Base-by-base conservation (phyloP, 495 filamentous ascomycete genomes). In the Penicillium waksmanii region DNA sequence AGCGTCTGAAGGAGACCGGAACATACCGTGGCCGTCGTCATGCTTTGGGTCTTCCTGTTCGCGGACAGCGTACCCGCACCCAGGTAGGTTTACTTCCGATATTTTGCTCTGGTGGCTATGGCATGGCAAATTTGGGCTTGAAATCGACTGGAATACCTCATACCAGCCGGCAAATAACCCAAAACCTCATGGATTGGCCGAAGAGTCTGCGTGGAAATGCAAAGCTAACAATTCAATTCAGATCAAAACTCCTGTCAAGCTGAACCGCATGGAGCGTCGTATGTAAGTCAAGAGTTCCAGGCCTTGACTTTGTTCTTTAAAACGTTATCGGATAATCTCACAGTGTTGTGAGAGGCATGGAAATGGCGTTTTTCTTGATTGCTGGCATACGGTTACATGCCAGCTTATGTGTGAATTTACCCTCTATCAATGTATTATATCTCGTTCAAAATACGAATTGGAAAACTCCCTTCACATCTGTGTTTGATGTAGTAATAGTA, bases 11-110 rank as follows among this genome's bases (percentile, higher is more conserved):
- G 69, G 93, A 97, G 72, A 96, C 96, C 76, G 94, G 94, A 35
- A 86, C 90, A 12, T 96, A 96, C 74, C 80, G 96, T 38, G 95
- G 95, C 54, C 85, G 91, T 71, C 79, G 96, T 60, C 95, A 98
- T 82, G 94, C 93, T 40, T 88, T 96, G 85, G 84, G 86, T 49
- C 73, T 96, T 77, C 93, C 93, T 12, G 93, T 93, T 46, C 81
- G 93, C 57, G 93, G 94, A 67, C 95, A 98, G 76, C 83, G 80
- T 59, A 98, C 95, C 21, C 85, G 90, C 66, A 91, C 77, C 65
- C 93, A 96, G 79, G 87, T 88, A 63, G 55, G 85, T 63, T 53
- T 47, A 2, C 59, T 25, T 56, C 3, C 15, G 3, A 35, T 35
- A 1, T 51, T n/a, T 42, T 21, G 46, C 23, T 48, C 10, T n/a